phyloP scores from a whole-genome alignment of 2,329 filamentous ascomycete species.

The Truncatella angustata region DNA sequence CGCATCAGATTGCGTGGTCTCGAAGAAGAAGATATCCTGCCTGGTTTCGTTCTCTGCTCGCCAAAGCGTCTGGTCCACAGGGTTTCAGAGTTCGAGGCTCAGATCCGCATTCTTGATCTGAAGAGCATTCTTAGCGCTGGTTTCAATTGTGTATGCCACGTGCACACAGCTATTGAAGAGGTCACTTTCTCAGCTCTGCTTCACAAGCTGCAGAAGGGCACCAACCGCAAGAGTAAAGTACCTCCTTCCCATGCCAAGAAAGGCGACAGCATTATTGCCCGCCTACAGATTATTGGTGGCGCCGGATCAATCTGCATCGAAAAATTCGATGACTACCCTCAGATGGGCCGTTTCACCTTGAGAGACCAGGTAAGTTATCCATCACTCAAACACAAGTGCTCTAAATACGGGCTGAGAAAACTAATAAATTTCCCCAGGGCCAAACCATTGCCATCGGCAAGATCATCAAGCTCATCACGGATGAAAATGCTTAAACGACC shows the following conservation, averaged over 20 bases:
- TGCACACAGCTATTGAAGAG: conserved; percentile 96
- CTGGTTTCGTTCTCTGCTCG: conserved; percentile 94
- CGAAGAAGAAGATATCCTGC: conserved; percentile 95
- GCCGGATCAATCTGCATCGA: conserved; percentile 90
- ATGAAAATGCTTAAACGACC: conserved; percentile 26
- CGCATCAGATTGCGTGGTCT: conserved; percentile 88
- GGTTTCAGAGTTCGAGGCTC: conserved; percentile 87
- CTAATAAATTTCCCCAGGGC: conserved; percentile 55
- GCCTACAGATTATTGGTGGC: conserved; percentile 82
- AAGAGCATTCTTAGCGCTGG: conserved; percentile 92
- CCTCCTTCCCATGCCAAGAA: conserved; percentile 87
- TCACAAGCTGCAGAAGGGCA: conserved; percentile 95
- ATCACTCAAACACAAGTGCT: conserved; percentile 11
- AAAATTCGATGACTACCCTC: conserved; percentile 91
- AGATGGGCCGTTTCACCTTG: conserved; percentile 87
- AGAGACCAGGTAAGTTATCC: conserved; percentile 70
- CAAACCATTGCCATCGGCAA: conserved; percentile 99
- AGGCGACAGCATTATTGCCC: conserved; percentile 83
- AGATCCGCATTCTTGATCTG: conserved; percentile 91
- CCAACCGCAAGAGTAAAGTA: conserved; percentile 87
- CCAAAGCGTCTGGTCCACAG: conserved; percentile 91
- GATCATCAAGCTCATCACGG: conserved; percentile 80
- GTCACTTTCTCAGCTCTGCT: conserved; percentile 86
- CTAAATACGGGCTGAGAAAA: conserved; percentile 21
- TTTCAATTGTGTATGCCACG: conserved; percentile 97